A percentile compares a stretch with the other conserved stretches of the same genome.
These are phyloP conservation scores for Boletellus ananas DNA, from an alignment of 768 basidiomycete genomes.

Conservation along the genomic window DNA sequence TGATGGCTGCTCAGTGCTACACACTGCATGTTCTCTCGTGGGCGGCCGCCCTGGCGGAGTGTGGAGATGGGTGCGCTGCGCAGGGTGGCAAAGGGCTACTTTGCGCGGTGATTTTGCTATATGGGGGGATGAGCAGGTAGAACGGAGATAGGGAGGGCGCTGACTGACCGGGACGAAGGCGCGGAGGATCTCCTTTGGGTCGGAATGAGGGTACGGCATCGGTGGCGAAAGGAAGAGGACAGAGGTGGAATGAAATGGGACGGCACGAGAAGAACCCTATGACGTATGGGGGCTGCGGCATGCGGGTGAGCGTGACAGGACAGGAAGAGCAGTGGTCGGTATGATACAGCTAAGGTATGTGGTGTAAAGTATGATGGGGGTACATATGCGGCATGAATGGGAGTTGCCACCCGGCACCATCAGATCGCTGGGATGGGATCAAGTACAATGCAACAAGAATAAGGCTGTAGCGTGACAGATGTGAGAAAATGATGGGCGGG, in stretches of 20 bases:
- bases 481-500: constrained; percentile 13
- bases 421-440: constrained; percentile 7
- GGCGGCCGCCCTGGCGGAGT: constrained; percentile 49
- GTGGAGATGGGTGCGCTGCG: constrained; percentile 47
- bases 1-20: constrained; percentile 43
- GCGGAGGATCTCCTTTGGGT: constrained; percentile 34
- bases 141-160: neutral
- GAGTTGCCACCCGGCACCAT: constrained; percentile 2
- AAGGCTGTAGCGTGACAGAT: constrained; percentile 6
- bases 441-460: constrained; percentile 7
- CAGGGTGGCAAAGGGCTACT: constrained; percentile 63
- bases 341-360: constrained; percentile 25
- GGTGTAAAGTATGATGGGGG: constrained; percentile 23
- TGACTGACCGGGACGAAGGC: constrained; percentile 42
- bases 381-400: constrained; percentile 25
- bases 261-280: constrained; percentile 3
- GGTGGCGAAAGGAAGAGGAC: constrained; percentile 15
- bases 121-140: neutral
- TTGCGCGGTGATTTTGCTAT: constrained; percentile 35
- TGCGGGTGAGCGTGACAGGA: too few relatives aligned
- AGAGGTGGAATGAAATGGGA: neutral
- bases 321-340: constrained; percentile 1
- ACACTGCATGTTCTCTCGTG: constrained; percentile 44
- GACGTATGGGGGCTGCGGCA: constrained; percentile 23
- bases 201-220: constrained; percentile 15